These are phyloP conservation scores for Pontederia paniculata DNA, from an alignment of 176 grass and related monocot species.

Conservation along the genomic window DNA sequence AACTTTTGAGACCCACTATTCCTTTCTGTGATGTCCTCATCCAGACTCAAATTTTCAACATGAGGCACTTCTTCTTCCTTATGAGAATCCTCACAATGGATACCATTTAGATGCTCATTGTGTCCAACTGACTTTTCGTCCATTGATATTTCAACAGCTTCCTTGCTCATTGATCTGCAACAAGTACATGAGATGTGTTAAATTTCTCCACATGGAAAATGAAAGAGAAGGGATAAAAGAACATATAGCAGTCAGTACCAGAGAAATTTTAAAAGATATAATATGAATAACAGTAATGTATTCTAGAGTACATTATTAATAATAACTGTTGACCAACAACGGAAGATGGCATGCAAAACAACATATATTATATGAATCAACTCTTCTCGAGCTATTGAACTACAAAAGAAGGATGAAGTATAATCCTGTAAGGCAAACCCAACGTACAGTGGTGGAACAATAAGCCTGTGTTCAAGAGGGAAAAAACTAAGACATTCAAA, in stretches of 20 bases:
- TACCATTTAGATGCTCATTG: constrained; percentile 25
- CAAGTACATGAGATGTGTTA: constrained; percentile 11
- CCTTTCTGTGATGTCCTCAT: constrained; percentile 18
- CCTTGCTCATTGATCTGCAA: constrained; percentile 43
- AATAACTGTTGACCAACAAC: no score
- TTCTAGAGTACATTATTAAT: no score
- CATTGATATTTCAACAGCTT: constrained; percentile 39
- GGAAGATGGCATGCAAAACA: no score
- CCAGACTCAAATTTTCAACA: constrained; percentile 26
- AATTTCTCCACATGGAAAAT: background rate
- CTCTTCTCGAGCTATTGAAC: no score
- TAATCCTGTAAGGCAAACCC: no score
- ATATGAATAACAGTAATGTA: background rate
- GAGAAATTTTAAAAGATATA: background rate
- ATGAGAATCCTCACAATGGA: constrained; percentile 39
- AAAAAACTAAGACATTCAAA: no score
- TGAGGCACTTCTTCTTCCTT: constrained; percentile 27
- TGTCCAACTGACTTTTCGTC: constrained; percentile 40
- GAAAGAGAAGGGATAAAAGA: background rate
- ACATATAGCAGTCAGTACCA: background rate
- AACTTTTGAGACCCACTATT: constrained; percentile 14
- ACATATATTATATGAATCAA: no score
- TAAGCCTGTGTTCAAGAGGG: no score
- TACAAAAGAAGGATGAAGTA: no score
- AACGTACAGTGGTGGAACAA: no score